Base-by-base conservation (phyloP, 192 early-diverging fungal genomes). In the Gryganskiella cystojenkinii region DNA sequence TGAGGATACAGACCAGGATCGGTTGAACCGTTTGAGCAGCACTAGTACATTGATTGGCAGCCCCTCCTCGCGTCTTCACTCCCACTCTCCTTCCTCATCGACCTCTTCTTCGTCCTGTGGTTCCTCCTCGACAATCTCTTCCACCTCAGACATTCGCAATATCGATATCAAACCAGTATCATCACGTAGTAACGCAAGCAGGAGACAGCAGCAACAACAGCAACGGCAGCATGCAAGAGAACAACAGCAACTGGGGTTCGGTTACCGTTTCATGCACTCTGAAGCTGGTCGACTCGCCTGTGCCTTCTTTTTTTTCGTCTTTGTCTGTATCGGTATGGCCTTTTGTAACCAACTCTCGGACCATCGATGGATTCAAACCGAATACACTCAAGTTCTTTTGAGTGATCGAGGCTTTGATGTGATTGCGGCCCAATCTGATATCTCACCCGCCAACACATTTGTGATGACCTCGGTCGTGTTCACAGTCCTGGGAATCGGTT, bases 281-380 rank as follows among this genome's bases (percentile, higher is more conserved):
- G 74, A 78, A 24, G 22, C 49, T 4, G 74, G 74, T 33, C 59
- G 74, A 4, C 66, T 78, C 15, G 56, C 44, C n/a, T 69, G 60
- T 28, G 52, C 74, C 17, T 63, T 78, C 28, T 20, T 64, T 45
- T 78, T 64, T 40, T 73, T 82, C 22, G 25, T 63, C n/a, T 44
- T 82, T 17, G 45, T 70, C 25, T 76, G 74, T 28, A 70, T 82
- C 19, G 45, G 61, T 22, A 69, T 76, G 69, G 76, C 81, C 35
- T 82, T 82, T 17, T 71, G 69, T 33, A 82, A 79, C 42, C 81
- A 82, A 35, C 71, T 67, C 28, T 82, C 81, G 31, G 81, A 82
- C 54, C 49, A 73, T 42, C 81, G 81, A 2, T 82, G 81, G 81
- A 70, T 70, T 57, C 56, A 71, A 28, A 79, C 74, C 0, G 61